Conservation (phyloP, 2,329 filamentous ascomycete genomes). For the Polychaeton citri region DNA sequence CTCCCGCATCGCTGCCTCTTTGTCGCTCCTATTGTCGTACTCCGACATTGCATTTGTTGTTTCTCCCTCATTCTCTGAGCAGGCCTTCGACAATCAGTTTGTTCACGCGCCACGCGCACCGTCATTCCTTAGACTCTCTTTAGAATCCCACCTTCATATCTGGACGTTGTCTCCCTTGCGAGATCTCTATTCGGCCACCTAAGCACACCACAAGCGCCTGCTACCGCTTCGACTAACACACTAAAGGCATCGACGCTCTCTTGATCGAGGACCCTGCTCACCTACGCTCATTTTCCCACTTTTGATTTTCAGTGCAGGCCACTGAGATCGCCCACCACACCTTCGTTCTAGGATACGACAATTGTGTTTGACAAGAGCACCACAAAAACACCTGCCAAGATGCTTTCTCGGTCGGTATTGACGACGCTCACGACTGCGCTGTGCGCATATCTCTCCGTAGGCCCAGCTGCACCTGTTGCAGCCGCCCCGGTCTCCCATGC, state of each 20-base stretch:
- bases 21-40: not conserved
- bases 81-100: not conserved
- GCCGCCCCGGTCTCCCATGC: constrained; percentile 2
- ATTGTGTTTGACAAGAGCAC: not conserved
- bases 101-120: not conserved
- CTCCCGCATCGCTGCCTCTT: not conserved
- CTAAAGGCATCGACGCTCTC: too few species aligned
- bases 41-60: not conserved
- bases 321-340: not conserved
- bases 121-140: not conserved
- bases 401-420: not conserved
- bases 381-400: not conserved
- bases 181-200: too few species aligned
- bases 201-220: too few species aligned
- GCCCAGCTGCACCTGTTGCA: constrained; percentile 3
- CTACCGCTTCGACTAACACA: too few species aligned
- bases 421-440: constrained; percentile 14
- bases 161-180: too few species aligned
- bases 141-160: not conserved
- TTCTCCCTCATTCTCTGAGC: not conserved
- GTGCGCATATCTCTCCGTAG: constrained; percentile 11
- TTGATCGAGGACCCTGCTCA: too few species aligned
- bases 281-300: too few species aligned
- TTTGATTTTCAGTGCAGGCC: not conserved
- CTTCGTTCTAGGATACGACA: not conserved